Conservation (phyloP, 345 rosid species). For the Citrus reticulata region DNA sequence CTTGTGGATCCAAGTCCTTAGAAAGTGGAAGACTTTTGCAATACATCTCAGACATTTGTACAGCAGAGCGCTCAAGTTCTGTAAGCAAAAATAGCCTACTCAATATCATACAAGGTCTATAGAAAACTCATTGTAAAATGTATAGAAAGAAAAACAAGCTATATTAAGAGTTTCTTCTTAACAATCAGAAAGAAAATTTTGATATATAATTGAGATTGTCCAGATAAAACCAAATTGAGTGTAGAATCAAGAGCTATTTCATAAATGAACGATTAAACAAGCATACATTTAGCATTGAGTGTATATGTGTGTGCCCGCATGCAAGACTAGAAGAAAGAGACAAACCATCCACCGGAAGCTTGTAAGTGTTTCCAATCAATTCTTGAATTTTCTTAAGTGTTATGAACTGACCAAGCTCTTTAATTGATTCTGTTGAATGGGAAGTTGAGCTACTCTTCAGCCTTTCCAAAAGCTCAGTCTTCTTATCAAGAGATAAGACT, state of each 20-base stretch:
- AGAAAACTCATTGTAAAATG: conserved; percentile 6
- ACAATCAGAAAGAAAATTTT: neutral
- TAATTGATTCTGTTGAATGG: conserved; percentile 36
- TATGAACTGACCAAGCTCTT: conserved; percentile 75
- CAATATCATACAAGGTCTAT: conserved; percentile 8
- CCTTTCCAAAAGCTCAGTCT: conserved; percentile 53
- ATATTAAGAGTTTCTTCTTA: neutral
- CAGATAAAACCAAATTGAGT: neutral
- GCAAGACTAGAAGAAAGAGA: conserved; percentile 16
- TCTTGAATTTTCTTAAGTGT: conserved; percentile 66
- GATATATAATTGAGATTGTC: neutral
- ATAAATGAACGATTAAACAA: conserved; percentile 2
- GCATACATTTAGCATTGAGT: neutral
- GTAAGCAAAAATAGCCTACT: conserved; percentile 23
- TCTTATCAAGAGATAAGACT: conserved; percentile 58
- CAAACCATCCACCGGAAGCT: conserved; percentile 55
- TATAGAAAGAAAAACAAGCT: neutral
- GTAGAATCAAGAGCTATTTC: neutral
- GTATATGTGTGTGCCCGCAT: neutral
- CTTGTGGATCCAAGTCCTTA: conserved; percentile 88
- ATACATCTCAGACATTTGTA: conserved; percentile 66
- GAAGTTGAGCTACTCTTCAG: conserved; percentile 38
- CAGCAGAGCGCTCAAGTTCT: conserved; percentile 62
- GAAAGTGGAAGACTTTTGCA: conserved; percentile 77
- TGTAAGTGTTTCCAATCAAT: conserved; percentile 50